These are phyloP conservation scores for Stropharia rugosoannulata DNA, from an alignment of 768 basidiomycete species.

Conservation along the genomic window DNA sequence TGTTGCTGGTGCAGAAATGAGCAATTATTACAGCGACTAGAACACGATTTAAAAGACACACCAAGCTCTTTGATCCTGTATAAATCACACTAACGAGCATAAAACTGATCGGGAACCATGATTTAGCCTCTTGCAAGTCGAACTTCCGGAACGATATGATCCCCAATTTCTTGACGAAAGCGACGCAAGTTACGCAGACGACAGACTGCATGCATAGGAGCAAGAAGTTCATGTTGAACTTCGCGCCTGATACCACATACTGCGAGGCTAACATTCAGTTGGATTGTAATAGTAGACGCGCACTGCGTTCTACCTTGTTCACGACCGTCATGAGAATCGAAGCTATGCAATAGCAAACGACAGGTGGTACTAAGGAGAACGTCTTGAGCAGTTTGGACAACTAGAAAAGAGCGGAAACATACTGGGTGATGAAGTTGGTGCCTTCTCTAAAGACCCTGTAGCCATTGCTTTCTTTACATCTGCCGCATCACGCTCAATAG, in stretches of 20 bases:
- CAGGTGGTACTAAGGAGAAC: conserved; percentile 61
- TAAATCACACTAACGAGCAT: conserved; percentile 94
- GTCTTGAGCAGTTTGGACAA: background rate
- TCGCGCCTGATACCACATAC: conserved; percentile 91
- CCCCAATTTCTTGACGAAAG: conserved; percentile 67
- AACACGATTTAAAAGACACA: conserved; percentile 40
- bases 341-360: conserved; percentile 86
- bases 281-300: background rate
- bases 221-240: conserved; percentile 97
- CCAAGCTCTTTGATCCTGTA: conserved; percentile 95
- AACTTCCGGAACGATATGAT: conserved; percentile 86
- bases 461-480: conserved; percentile 36
- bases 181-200: conserved; percentile 83
- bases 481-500: conserved; percentile 27
- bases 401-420: conserved; percentile 5
- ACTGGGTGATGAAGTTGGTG: conserved; percentile 24
- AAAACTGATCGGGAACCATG: conserved; percentile 94
- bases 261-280: conserved; percentile 26
- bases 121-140: conserved; percentile 78
- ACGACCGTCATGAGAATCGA: conserved; percentile 97
- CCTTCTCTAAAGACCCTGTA: conserved; percentile 28
- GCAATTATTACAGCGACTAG: background rate
- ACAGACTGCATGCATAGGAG: conserved; percentile 87
- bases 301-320: conserved; percentile 70
- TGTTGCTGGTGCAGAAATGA: conserved; percentile 69